Evolutionary conservation across 176 grass and related monocot species (phyloP).

Genomic region (Raddia distichophylla): DNA sequence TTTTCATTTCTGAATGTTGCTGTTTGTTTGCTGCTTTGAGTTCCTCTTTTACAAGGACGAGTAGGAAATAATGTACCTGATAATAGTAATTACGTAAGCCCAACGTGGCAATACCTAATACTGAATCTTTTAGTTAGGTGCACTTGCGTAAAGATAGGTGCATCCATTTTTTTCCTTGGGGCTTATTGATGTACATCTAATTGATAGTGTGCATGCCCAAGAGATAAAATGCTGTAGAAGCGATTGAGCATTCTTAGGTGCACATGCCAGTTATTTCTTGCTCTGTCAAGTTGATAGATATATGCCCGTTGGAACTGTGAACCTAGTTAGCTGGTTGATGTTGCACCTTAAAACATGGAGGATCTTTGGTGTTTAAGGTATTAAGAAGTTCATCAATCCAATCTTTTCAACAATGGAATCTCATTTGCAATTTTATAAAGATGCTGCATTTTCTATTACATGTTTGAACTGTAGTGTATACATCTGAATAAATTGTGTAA

Average conservation of each 20-base stretch:
- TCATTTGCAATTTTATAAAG: conserved; percentile 10
- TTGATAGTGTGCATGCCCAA: conserved; percentile 8
- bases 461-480: neutral
- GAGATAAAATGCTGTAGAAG: conserved; percentile 21
- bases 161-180: neutral
- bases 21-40: conserved; percentile 25
- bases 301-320: neutral
- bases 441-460: neutral
- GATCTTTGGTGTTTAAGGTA: neutral
- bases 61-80: neutral
- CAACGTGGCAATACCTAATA: neutral
- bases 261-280: neutral
- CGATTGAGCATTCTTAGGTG: neutral
- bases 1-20: neutral
- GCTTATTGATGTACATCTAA: neutral
- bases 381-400: neutral
- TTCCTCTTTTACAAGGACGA: neutral
- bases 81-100: conserved; percentile 7
- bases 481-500: neutral
- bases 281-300: neutral
- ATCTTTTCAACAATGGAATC: neutral
- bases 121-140: neutral
- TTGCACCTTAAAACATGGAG: neutral
- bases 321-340: neutral
- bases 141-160: neutral